Percentiles rank a stretch among this genome's conserved stretches.
phyloP scores from a whole-genome alignment of 140 eudicot genomes.

The Cichorium intybus region DNA sequence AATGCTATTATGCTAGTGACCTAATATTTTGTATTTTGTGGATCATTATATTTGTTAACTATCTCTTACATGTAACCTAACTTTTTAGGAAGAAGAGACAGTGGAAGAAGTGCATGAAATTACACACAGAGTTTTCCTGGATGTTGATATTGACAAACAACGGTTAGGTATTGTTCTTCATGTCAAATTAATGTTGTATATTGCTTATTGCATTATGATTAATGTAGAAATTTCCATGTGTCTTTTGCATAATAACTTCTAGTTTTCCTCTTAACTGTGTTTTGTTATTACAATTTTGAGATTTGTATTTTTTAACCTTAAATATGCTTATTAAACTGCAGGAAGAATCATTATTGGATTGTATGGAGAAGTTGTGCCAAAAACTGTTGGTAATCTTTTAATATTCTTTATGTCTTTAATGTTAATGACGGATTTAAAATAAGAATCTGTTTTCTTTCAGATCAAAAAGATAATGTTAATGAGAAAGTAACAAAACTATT shows the following conservation, averaged over 20 bases:
- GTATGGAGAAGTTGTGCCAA: slow-evolving; percentile 81
- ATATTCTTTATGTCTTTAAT: background rate
- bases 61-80: slow-evolving; percentile 2
- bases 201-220: background rate
- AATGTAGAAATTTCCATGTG: background rate
- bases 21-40: background rate
- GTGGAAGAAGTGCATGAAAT: slow-evolving; percentile 68
- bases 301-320: slow-evolving; percentile 6
- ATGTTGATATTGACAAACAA: slow-evolving; percentile 91
- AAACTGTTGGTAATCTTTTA: slow-evolving; percentile 62
- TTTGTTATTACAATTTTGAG: too few species aligned
- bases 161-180: slow-evolving; percentile 55
- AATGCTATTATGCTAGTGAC: background rate
- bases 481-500: too few species aligned
- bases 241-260: too few species aligned
- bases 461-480: too few species aligned
- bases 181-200: background rate
- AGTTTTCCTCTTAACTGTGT: too few species aligned
- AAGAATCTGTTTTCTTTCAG: too few species aligned
- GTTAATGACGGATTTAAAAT: too few species aligned
- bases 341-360: slow-evolving; percentile 90
- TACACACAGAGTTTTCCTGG: slow-evolving; percentile 81
- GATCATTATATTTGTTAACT: background rate
- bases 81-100: slow-evolving; percentile 43
- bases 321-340: slow-evolving; percentile 34